phyloP scores from a whole-genome alignment of 148 eudicot species.

The Mesembryanthemum crystallinum region DNA sequence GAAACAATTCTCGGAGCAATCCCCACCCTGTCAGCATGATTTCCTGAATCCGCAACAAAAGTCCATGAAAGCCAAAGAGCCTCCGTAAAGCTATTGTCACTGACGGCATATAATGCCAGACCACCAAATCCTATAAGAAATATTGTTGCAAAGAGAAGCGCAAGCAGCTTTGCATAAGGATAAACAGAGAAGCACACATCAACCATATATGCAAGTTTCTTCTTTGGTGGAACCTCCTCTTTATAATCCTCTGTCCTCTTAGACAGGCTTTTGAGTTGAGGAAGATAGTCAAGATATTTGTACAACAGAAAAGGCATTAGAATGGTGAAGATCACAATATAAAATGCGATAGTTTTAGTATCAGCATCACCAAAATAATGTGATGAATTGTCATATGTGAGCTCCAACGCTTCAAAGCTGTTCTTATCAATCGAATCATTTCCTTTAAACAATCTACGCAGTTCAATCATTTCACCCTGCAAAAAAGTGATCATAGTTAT shows the following conservation, averaged over 20 bases:
- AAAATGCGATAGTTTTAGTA: conserved; percentile 55
- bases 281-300: conserved; percentile 66
- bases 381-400: conserved; percentile 30
- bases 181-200: conserved; percentile 91
- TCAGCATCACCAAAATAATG: conserved; percentile 30
- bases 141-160: conserved; percentile 78
- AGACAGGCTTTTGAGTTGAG: conserved; percentile 43
- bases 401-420: conserved; percentile 26
- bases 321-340: conserved; percentile 53
- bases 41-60: conserved; percentile 91
- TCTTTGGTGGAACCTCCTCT: conserved; percentile 81
- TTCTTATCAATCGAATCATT: conserved; percentile 28
- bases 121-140: conserved; percentile 93
- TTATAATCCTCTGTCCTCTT: conserved; percentile 42
- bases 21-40: conserved; percentile 91
- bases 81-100: conserved; percentile 72
- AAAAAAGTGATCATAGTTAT: conserved; percentile 20
- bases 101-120: conserved; percentile 75
- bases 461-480: conserved; percentile 62
- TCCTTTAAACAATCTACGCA: conserved; percentile 37
- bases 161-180: conserved; percentile 93
- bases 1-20: conserved; percentile 84
- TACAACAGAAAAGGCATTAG: conserved; percentile 63
- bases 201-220: conserved; percentile 80
- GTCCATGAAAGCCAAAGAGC: conserved; percentile 97